A percentile compares a stretch with the other conserved stretches of the same genome.
These are phyloP conservation scores for Dionaea muscipula DNA, from an alignment of 179 eudicot species.

Conservation along the genomic window DNA sequence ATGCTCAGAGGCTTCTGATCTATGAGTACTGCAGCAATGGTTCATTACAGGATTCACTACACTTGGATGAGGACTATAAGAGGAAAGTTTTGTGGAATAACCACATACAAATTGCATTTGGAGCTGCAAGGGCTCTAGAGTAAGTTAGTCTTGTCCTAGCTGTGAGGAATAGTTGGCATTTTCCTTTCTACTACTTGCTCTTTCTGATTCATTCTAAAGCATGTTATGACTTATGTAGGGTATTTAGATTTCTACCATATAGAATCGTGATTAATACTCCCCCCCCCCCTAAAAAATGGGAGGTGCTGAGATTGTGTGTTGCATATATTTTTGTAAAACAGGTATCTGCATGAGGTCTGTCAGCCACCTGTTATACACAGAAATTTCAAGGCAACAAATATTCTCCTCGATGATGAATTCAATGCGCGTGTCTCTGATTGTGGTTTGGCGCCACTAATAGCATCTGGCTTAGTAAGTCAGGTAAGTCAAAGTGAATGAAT, in stretches of 20 bases:
- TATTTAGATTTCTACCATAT: too few relatives aligned
- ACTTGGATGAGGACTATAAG: conserved; percentile 54
- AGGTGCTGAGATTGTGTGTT: neutral
- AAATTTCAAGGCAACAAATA: conserved; percentile 85
- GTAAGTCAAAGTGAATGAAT: conserved; percentile 23
- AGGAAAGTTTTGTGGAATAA: conserved; percentile 46
- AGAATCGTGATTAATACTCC: too few relatives aligned
- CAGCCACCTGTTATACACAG: conserved; percentile 86
- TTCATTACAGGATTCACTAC: conserved; percentile 50
- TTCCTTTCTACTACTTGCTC: neutral
- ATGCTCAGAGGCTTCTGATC: conserved; percentile 50
- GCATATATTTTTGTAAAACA: conserved; percentile 10
- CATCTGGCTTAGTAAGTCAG: conserved; percentile 80
- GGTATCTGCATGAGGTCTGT: conserved; percentile 88
- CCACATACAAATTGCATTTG: conserved; percentile 63
- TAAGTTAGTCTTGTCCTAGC: conserved; percentile 22
- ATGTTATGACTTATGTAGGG: neutral
- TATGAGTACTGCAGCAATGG: conserved; percentile 57
- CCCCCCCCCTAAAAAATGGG: too few relatives aligned
- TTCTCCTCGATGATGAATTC: conserved; percentile 87
- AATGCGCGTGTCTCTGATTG: conserved; percentile 85
- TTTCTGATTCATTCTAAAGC: neutral
- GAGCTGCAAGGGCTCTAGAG: conserved; percentile 78
- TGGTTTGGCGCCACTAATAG: conserved; percentile 74
- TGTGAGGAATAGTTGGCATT: neutral